These are phyloP conservation scores for Nyssa sinensis DNA, from an alignment of 148 eudicot genomes.

Conservation along the genomic window DNA sequence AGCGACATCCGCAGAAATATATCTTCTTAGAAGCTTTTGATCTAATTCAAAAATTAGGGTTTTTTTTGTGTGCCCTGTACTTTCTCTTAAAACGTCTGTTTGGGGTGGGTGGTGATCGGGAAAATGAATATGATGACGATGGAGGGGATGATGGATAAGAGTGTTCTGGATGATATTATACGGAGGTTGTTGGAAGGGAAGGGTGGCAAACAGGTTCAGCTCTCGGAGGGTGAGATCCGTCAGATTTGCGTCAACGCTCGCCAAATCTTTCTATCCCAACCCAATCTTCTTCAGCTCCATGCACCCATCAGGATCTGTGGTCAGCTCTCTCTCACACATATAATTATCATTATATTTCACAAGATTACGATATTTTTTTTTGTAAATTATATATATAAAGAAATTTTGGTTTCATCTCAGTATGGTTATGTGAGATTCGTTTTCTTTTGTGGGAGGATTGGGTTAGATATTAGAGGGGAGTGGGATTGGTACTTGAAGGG, in stretches of 20 bases:
- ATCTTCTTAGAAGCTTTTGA: not conserved
- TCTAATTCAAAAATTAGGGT: not conserved
- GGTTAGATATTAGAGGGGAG: not conserved
- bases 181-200: constrained; percentile 57
- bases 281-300: constrained; percentile 51
- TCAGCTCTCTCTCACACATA: constrained; percentile 5
- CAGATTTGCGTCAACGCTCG: constrained; percentile 76
- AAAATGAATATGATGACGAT: constrained; percentile 70
- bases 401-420: not conserved
- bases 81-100: no score
- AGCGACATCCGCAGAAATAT: not conserved
- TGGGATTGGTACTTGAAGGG: no score
- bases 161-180: constrained; percentile 65
- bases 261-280: constrained; percentile 64
- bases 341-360: not conserved
- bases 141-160: constrained; percentile 68
- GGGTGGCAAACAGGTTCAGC: constrained; percentile 66
- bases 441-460: not conserved
- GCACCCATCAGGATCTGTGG: constrained; percentile 78
- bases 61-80: no score
- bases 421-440: not conserved
- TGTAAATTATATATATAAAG: not conserved
- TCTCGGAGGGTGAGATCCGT: constrained; percentile 70
- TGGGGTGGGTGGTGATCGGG: constrained; percentile 9
- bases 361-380: not conserved